Evolutionary conservation across 495 filamentous ascomycete genomes (phyloP).

Genomic region (Hypoxylon rickii): DNA sequence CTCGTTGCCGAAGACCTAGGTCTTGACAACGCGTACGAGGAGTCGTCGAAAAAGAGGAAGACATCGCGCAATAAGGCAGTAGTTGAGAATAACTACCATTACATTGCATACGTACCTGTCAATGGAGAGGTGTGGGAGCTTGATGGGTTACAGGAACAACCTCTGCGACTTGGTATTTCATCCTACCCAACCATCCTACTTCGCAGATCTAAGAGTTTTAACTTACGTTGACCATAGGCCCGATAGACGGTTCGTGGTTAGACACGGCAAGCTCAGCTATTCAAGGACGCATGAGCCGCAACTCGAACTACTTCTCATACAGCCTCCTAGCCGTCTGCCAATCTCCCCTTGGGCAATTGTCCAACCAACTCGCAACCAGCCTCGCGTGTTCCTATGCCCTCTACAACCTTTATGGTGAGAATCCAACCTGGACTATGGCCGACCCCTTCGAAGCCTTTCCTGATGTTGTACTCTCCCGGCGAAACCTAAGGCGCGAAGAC

Average conservation of each 20-base stretch:
- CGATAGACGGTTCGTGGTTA: constrained; percentile 45
- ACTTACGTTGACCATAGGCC: constrained; percentile 17
- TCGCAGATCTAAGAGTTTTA: too few species aligned
- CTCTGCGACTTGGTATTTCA: constrained; percentile 67
- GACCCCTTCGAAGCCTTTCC: constrained; percentile 11
- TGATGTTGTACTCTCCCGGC: constrained; percentile 26
- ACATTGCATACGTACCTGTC: constrained; percentile 85
- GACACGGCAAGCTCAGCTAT: constrained; percentile 44
- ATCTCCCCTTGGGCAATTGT: constrained; percentile 39
- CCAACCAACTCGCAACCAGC: constrained; percentile 40
- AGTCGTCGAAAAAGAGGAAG: constrained; percentile 51
- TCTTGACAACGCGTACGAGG: constrained; percentile 65
- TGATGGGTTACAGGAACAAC: constrained; percentile 80
- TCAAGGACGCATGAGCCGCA: constrained; percentile 45
- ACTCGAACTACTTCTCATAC: constrained; percentile 44
- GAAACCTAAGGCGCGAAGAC: constrained; percentile 27
- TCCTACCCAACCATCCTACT: too few species aligned
- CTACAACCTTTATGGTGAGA: constrained; percentile 23
- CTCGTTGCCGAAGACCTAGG: constrained; percentile 74
- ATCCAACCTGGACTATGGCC: constrained; percentile 8
- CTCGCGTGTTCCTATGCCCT: constrained; percentile 39
- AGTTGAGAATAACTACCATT: constrained; percentile 67
- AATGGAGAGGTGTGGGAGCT: constrained; percentile 81
- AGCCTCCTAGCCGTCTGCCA: constrained; percentile 54
- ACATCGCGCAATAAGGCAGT: constrained; percentile 33